Percentiles rank a stretch among this genome's conserved stretches.
These are phyloP conservation scores for Ustilago tritici DNA, from an alignment of 1,284 basidiomycete genomes.

Conservation along the genomic window DNA sequence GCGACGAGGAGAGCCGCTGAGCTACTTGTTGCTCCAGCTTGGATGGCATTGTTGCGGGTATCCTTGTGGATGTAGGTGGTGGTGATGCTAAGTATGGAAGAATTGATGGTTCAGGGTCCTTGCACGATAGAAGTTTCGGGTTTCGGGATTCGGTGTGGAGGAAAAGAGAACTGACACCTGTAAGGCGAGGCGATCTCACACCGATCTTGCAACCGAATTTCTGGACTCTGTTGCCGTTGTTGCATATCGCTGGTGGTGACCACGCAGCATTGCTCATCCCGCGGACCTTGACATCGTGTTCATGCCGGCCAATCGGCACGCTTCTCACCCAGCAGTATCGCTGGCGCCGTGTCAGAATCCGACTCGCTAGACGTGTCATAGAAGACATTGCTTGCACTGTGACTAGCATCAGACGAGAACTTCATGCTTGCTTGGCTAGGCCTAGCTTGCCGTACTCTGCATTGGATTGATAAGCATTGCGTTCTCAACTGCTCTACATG, in stretches of 20 bases:
- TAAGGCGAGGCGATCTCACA: conserved; percentile 8
- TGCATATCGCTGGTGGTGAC: neutral
- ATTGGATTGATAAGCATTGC: no score
- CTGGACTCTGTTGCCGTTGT: neutral
- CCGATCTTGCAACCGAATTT: neutral
- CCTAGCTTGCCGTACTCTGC: no score
- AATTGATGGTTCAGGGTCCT: conserved; percentile 25
- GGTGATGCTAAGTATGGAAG: neutral
- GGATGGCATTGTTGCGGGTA: conserved; percentile 16
- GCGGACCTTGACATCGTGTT: neutral
- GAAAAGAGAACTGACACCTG: neutral
- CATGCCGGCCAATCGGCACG: no score
- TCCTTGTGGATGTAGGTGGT: neutral
- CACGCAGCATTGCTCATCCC: neutral
- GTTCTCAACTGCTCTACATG: no score
- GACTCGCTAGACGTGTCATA: no score
- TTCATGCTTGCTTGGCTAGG: no score
- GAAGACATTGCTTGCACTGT: no score
- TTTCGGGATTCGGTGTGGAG: conserved; percentile 20
- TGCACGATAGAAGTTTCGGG: conserved; percentile 10
- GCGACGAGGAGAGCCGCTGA: conserved; percentile 26
- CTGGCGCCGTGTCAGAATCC: no score
- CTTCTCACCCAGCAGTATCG: neutral
- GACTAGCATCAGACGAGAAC: no score
- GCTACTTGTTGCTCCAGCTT: conserved; percentile 45